Evolutionary conservation across 2,329 filamentous ascomycete genomes (phyloP).

Genomic region (Cytospora piceicola): DNA sequence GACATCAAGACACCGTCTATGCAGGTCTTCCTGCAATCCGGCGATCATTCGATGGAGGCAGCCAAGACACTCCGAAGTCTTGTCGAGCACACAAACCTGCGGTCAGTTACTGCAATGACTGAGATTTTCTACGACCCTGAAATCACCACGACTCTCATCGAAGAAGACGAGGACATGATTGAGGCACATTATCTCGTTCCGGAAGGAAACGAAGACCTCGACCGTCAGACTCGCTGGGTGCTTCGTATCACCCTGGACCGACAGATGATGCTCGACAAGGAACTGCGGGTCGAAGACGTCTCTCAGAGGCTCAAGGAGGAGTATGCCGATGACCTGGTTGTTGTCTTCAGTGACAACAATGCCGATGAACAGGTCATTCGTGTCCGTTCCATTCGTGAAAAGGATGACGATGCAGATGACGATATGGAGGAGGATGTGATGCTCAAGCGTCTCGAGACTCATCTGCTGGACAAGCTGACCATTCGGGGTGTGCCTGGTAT

Average conservation of each 20-base stretch:
- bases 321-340: slow-evolving; percentile 81
- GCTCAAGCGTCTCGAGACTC: slow-evolving; percentile 87
- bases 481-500: slow-evolving; percentile 89
- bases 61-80: slow-evolving; percentile 85
- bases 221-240: slow-evolving; percentile 91
- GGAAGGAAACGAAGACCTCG: slow-evolving; percentile 68
- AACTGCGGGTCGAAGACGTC: slow-evolving; percentile 87
- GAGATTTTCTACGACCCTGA: slow-evolving; percentile 98
- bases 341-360: slow-evolving; percentile 98
- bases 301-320: slow-evolving; percentile 87
- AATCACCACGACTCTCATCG: slow-evolving; percentile 81
- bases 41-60: slow-evolving; percentile 64
- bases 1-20: slow-evolving; percentile 99
- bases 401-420: slow-evolving; percentile 69
- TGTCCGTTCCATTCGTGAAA: slow-evolving; percentile 75
- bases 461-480: slow-evolving; percentile 88
- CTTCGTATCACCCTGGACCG: slow-evolving; percentile 91
- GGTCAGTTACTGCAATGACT: slow-evolving; percentile 86
- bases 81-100: slow-evolving; percentile 92
- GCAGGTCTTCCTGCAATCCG: slow-evolving; percentile 79
- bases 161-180: slow-evolving; percentile 89
- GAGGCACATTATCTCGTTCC: slow-evolving; percentile 96
- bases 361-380: slow-evolving; percentile 94
- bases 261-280: slow-evolving; percentile 94
- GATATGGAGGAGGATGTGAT: slow-evolving; percentile 84